A percentile compares a stretch with the other conserved stretches of the same genome.
Conservation (phyloP, 2,329 filamentous ascomycete genomes). For the Epichloe amarillans region DNA sequence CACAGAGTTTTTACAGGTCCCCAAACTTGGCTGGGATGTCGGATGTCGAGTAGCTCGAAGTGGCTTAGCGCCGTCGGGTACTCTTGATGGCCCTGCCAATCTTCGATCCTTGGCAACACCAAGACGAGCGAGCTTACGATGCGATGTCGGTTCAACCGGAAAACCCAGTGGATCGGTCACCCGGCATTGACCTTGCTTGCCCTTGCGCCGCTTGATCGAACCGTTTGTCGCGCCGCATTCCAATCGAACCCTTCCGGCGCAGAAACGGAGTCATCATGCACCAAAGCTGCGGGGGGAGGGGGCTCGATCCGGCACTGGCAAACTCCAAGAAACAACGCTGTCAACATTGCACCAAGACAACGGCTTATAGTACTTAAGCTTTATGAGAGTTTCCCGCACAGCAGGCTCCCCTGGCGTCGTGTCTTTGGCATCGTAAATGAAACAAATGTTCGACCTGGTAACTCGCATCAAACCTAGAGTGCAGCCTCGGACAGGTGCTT, state of each 20-base stretch:
- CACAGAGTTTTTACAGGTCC: neutral
- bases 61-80: conserved; percentile 8
- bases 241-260: neutral
- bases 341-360: neutral
- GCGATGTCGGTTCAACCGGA: neutral
- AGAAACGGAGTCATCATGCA: neutral
- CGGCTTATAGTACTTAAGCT: too few species aligned
- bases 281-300: neutral
- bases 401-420: too few species aligned
- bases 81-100: conserved; percentile 11
- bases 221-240: neutral
- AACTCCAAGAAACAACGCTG: neutral
- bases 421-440: too few species aligned
- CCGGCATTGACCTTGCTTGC: neutral
- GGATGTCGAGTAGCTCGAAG: neutral
- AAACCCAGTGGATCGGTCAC: neutral
- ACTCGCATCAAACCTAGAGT: too few species aligned
- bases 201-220: neutral
- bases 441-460: too few species aligned
- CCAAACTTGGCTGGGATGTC: too few species aligned
- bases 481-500: too few species aligned
- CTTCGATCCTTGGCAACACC: conserved; percentile 7
- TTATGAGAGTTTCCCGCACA: too few species aligned
- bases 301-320: neutral
- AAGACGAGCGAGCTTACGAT: conserved; percentile 1